These are phyloP conservation scores for Cladobotryum protrusum DNA, from an alignment of 2,329 filamentous ascomycete species.

Conservation along the genomic window DNA sequence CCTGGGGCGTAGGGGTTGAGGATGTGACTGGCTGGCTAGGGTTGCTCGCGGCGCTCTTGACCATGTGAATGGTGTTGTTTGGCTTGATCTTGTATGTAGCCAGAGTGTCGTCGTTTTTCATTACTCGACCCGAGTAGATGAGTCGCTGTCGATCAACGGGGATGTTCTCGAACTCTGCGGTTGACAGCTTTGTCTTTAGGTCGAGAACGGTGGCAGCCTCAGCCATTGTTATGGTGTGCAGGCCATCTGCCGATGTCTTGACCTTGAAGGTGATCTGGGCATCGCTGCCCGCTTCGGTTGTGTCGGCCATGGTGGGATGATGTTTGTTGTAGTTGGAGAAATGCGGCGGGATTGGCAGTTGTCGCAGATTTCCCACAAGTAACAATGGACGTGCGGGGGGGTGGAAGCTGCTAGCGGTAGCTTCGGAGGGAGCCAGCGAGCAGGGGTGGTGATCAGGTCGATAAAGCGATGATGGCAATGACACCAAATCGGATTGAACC, in stretches of 20 bases:
- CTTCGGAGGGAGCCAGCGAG: neutral
- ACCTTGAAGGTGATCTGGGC: constrained; percentile 89
- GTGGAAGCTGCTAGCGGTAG: neutral
- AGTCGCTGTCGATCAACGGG: constrained; percentile 84
- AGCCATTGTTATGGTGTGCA: constrained; percentile 75
- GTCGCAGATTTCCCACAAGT: neutral
- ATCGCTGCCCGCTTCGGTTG: constrained; percentile 54
- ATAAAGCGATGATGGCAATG: neutral
- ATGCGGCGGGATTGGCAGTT: neutral
- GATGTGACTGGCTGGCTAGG: constrained; percentile 39
- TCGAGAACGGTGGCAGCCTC: constrained; percentile 72
- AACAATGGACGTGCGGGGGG: neutral
- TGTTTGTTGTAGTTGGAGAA: neutral
- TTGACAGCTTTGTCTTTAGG: constrained; percentile 82
- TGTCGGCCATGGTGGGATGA: constrained; percentile 56
- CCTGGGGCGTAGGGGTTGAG: constrained; percentile 36
- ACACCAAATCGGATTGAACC: neutral
- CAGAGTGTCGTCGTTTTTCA: constrained; percentile 89
- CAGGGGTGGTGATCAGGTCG: neutral
- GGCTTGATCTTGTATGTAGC: constrained; percentile 89
- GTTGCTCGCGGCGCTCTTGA: constrained; percentile 93
- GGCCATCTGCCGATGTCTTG: constrained; percentile 89
- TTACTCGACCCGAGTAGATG: constrained; percentile 94
- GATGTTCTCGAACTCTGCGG: constrained; percentile 76
- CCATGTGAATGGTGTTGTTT: constrained; percentile 91